A percentile compares a stretch with the other conserved stretches of the same genome.
phyloP scores from a whole-genome alignment of 2,329 filamentous ascomycete genomes.

The Cytospora schulzeri region DNA sequence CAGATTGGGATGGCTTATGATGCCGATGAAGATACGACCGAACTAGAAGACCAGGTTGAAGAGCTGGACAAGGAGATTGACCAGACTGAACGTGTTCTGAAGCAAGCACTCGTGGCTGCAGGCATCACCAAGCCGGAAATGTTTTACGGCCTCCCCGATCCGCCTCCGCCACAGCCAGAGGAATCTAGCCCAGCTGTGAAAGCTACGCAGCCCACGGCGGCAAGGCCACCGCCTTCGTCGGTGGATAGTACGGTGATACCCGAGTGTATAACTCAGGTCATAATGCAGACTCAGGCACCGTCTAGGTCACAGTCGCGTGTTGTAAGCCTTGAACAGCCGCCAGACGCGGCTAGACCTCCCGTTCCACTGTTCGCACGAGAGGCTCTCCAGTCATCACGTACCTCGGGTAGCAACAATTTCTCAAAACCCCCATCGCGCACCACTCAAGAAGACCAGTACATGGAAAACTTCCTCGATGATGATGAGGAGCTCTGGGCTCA shows the following conservation, averaged over 20 bases:
- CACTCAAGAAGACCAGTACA: conserved; percentile 7
- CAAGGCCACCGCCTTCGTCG: conserved; percentile 36
- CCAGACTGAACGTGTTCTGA: conserved; percentile 46
- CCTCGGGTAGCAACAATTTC: neutral
- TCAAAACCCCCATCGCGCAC: conserved; percentile 16
- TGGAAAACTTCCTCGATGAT: conserved; percentile 31
- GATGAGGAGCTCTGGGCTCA: conserved; percentile 30
- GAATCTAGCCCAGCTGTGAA: conserved; percentile 42
- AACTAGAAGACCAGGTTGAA: conserved; percentile 54
- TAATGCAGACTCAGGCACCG: conserved; percentile 54
- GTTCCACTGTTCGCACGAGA: conserved; percentile 30
- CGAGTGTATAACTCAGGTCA: conserved; percentile 48
- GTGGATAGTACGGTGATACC: conserved; percentile 37
- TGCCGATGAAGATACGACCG: conserved; percentile 52
- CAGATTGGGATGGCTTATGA: conserved; percentile 54
- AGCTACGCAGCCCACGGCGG: conserved; percentile 45
- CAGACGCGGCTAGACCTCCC: conserved; percentile 1
- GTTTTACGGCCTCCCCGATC: conserved; percentile 40
- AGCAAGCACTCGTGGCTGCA: conserved; percentile 45
- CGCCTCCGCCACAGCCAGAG: conserved; percentile 32
- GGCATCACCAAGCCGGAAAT: conserved; percentile 46
- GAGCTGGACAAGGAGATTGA: conserved; percentile 49
- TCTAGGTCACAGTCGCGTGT: conserved; percentile 15
- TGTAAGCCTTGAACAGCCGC: conserved; percentile 27
- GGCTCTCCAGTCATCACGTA: conserved; percentile 7